These are phyloP conservation scores for Debaryomyces udenii DNA, from an alignment of 1,139 yeast species.

Conservation along the genomic window DNA sequence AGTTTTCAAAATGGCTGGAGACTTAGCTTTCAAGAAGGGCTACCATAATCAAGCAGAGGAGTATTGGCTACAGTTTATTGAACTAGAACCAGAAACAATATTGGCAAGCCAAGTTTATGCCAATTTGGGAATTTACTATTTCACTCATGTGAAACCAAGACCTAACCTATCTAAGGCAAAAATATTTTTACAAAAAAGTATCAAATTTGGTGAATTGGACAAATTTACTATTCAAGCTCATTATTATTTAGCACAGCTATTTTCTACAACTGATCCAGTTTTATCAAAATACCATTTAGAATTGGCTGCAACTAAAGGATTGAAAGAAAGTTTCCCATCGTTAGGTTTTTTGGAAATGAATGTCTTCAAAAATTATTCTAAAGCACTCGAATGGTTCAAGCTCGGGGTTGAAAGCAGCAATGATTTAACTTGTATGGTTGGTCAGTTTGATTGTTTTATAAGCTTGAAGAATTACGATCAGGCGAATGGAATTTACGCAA, in stretches of 20 bases:
- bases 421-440: slow-evolving; percentile 68
- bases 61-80: slow-evolving; percentile 63
- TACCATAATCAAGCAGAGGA: slow-evolving; percentile 54
- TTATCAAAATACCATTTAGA: slow-evolving; percentile 72
- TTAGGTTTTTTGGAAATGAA: slow-evolving; percentile 80
- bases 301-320: slow-evolving; percentile 74
- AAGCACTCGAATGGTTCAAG: slow-evolving; percentile 82
- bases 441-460: slow-evolving; percentile 65
- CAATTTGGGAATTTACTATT: slow-evolving; percentile 66
- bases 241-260: slow-evolving; percentile 74
- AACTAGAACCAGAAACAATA: slow-evolving; percentile 55
- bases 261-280: slow-evolving; percentile 56
- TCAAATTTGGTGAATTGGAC: slow-evolving; percentile 60
- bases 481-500: slow-evolving; percentile 31
- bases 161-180: slow-evolving; percentile 58
- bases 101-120: slow-evolving; percentile 75
- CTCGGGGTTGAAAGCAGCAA: slow-evolving; percentile 68
- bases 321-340: slow-evolving; percentile 72
- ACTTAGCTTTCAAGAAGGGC: slow-evolving; percentile 56
- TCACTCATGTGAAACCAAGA: slow-evolving; percentile 40
- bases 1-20: slow-evolving; percentile 74
- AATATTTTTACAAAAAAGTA: slow-evolving; percentile 60
- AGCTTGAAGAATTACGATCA: slow-evolving; percentile 27
- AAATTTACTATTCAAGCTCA: slow-evolving; percentile 65
- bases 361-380: slow-evolving; percentile 53